Conservation (phyloP, 1,284 basidiomycete species). For the Cryptococcus sp. region DNA sequence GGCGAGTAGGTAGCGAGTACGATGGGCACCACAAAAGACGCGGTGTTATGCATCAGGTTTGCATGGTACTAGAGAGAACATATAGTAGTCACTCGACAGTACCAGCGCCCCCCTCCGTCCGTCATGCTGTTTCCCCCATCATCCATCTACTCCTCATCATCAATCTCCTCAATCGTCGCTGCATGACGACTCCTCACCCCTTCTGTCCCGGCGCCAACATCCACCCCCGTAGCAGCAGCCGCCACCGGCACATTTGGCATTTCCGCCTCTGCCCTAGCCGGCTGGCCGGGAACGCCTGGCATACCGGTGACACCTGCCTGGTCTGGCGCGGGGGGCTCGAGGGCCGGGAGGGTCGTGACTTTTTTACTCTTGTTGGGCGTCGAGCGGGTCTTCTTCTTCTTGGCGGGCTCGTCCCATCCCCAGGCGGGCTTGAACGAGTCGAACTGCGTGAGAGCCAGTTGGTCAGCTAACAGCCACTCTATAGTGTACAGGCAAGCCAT, state of each 20-base stretch:
- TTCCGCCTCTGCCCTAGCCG: constrained; percentile 11
- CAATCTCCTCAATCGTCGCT: constrained; percentile 42
- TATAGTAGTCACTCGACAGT: background rate
- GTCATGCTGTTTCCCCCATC: background rate
- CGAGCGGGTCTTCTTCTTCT: constrained; percentile 58
- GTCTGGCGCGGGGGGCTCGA: background rate
- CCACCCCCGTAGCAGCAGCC: constrained; percentile 12
- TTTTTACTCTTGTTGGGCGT: background rate
- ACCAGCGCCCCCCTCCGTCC: background rate
- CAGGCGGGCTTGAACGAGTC: constrained; percentile 96
- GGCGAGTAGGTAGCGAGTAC: background rate
- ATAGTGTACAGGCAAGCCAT: background rate
- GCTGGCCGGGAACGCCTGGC: constrained; percentile 1
- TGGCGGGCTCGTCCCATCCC: constrained; percentile 96
- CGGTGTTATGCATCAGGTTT: background rate
- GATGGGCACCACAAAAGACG: background rate
- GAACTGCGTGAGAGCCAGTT: constrained; percentile 58
- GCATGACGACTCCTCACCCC: constrained; percentile 23
- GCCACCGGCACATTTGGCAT: constrained; percentile 7
- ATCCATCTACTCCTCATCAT: constrained; percentile 28
- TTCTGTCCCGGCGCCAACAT: background rate
- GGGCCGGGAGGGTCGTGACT: background rate
- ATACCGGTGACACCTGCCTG: constrained; percentile 2
- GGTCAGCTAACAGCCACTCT: background rate
- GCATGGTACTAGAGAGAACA: background rate